These are phyloP conservation scores for Brassica balearica DNA, from an alignment of 441 rosid genomes.

Conservation along the genomic window DNA sequence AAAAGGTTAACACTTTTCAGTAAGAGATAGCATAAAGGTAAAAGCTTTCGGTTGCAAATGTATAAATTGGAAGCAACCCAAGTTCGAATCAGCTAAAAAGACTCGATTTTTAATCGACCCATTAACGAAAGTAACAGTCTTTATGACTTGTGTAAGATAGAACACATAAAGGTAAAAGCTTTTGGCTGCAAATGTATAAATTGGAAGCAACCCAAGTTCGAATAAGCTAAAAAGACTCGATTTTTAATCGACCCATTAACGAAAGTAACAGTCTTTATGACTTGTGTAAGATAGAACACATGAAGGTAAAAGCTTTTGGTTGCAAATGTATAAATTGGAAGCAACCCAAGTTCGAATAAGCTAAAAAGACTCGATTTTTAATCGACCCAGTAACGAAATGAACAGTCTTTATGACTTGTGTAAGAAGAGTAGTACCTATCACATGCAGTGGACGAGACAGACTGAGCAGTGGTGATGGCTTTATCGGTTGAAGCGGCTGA, in stretches of 20 bases:
- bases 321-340: background rate
- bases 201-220: background rate
- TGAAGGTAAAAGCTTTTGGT: background rate
- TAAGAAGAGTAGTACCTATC: conserved; percentile 29
- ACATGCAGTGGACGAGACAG: conserved; percentile 22
- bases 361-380: background rate
- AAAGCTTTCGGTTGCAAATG: background rate
- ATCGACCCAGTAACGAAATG: conserved; percentile 1
- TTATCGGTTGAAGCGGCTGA: conserved; percentile 41
- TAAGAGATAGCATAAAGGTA: conserved; percentile 12
- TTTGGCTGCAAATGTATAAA: background rate
- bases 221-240: conserved; percentile 10
- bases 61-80: background rate
- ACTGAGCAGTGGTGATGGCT: conserved; percentile 21
- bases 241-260: background rate
- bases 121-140: conserved; percentile 11
- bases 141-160: background rate
- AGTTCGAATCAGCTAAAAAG: conserved; percentile 14
- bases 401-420: background rate
- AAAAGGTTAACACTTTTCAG: background rate
- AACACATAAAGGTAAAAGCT: background rate
- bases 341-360: conserved; percentile 10
- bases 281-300: background rate
- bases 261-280: conserved; percentile 4
- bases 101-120: background rate